These are phyloP conservation scores for Cladosporium austrohemisphaericum DNA, from an alignment of 2,329 filamentous ascomycete genomes.

Conservation along the genomic window DNA sequence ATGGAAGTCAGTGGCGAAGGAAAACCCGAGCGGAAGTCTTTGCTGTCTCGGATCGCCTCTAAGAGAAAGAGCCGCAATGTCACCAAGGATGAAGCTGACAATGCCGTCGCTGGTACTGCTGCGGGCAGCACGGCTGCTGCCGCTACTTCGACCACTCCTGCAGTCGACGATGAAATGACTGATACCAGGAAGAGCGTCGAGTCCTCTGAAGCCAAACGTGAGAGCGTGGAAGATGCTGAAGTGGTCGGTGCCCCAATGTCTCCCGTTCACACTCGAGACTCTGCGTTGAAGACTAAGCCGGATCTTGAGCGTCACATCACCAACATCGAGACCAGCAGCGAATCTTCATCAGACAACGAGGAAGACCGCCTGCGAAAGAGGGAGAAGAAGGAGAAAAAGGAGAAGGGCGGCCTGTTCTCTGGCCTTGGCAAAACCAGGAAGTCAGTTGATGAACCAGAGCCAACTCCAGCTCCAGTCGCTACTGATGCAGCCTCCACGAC, in stretches of 20 bases:
- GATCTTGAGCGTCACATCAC: slow-evolving; percentile 33
- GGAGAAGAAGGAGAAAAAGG: slow-evolving; percentile 16
- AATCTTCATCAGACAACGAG: slow-evolving; percentile 16
- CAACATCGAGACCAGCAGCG: slow-evolving; percentile 26
- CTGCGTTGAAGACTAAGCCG: slow-evolving; percentile 18
- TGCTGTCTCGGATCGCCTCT: slow-evolving; percentile 11
- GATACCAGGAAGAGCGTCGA: slow-evolving; percentile 10
- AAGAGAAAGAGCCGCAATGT: slow-evolving; percentile 27
- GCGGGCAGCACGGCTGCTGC: slow-evolving; percentile 12
- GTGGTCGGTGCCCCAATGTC: slow-evolving; percentile 4
- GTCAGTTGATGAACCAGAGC: no score
- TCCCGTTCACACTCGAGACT: slow-evolving; percentile 10
- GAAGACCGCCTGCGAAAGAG: slow-evolving; percentile 18
- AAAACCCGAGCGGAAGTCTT: slow-evolving; percentile 13
- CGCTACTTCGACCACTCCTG: slow-evolving; percentile 6
- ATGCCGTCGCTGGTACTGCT: slow-evolving; percentile 9
- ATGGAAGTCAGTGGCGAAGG: slow-evolving; percentile 27
- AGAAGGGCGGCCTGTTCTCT: not conserved
- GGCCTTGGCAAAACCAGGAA: not conserved
- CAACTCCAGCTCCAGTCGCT: no score
- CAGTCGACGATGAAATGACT: slow-evolving; percentile 11
- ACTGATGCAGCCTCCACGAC: not conserved
- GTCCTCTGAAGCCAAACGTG: not conserved
- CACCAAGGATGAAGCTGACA: slow-evolving; percentile 24
- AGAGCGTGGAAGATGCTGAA: not conserved